phyloP scores from a whole-genome alignment of 1,284 basidiomycete species.

The Chiua sp. region DNA sequence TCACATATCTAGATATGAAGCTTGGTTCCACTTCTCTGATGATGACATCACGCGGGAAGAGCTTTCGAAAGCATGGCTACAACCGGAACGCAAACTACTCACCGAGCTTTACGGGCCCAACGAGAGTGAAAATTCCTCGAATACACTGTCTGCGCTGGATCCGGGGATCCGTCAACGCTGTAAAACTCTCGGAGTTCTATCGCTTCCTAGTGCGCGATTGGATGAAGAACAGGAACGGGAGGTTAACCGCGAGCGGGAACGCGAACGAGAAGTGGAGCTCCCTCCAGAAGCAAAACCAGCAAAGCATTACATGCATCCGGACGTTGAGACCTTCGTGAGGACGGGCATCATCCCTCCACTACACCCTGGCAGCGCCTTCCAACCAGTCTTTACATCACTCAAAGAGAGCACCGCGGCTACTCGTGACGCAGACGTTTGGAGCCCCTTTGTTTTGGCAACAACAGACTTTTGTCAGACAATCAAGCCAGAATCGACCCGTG shows the following conservation, averaged over 20 bases:
- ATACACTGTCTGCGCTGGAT: conserved; percentile 9
- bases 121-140: no score
- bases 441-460: conserved; percentile 24
- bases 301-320: not conserved
- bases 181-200: conserved; percentile 28
- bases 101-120: no score
- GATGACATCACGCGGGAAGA: no score
- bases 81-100: no score
- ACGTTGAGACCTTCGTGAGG: conserved; percentile 24
- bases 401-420: not conserved
- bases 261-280: conserved; percentile 27
- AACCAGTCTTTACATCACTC: no score
- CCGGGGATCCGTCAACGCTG: conserved; percentile 28
- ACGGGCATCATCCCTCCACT: conserved; percentile 13
- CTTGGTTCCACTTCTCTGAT: no score
- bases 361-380: no score
- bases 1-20: conserved; percentile 5
- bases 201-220: conserved; percentile 25
- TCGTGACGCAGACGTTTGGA: conserved; percentile 12
- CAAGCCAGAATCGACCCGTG: no score
- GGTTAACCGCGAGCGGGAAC: conserved; percentile 45
- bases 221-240: conserved; percentile 54
- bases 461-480: conserved; percentile 21
- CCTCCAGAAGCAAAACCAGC: not conserved
- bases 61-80: no score